Conservation (phyloP, 495 filamentous ascomycete genomes). For the Xylaria palmicola region DNA sequence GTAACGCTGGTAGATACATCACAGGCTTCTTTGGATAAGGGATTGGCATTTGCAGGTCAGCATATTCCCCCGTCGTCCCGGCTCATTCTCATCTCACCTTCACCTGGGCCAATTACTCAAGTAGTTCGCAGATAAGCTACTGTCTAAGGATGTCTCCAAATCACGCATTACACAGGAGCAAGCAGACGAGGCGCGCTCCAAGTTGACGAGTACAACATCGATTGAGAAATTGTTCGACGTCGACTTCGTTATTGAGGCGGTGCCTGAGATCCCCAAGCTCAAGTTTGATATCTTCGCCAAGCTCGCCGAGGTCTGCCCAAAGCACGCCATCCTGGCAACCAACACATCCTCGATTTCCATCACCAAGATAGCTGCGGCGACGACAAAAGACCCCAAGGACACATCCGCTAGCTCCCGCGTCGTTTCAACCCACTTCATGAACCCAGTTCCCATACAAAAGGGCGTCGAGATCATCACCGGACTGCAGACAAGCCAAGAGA, state of each 20-base stretch:
- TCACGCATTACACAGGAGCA: constrained; percentile 74
- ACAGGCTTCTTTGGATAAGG: constrained; percentile 86
- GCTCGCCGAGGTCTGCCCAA: constrained; percentile 79
- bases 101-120: constrained; percentile 14
- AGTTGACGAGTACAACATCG: constrained; percentile 66
- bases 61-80: background rate
- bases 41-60: constrained; percentile 82
- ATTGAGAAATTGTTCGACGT: constrained; percentile 77
- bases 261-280: constrained; percentile 85
- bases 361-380: constrained; percentile 88
- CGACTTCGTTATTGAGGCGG: constrained; percentile 98
- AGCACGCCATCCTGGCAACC: constrained; percentile 88
- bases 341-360: constrained; percentile 98
- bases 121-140: constrained; percentile 68
- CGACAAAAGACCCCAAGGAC: constrained; percentile 71
- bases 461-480: constrained; percentile 96
- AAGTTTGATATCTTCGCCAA: constrained; percentile 86
- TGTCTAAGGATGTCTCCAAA: constrained; percentile 89
- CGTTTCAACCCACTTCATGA: constrained; percentile 98
- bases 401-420: constrained; percentile 82
- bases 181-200: constrained; percentile 66
- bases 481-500: constrained; percentile 81
- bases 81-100: background rate
- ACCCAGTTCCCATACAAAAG: constrained; percentile 95
- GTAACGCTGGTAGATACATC: constrained; percentile 86